Percentiles rank a stretch among this genome's conserved stretches.
Evolutionary conservation across 2,329 filamentous ascomycete genomes (phyloP).

Genomic region (Cercospora beticola): DNA sequence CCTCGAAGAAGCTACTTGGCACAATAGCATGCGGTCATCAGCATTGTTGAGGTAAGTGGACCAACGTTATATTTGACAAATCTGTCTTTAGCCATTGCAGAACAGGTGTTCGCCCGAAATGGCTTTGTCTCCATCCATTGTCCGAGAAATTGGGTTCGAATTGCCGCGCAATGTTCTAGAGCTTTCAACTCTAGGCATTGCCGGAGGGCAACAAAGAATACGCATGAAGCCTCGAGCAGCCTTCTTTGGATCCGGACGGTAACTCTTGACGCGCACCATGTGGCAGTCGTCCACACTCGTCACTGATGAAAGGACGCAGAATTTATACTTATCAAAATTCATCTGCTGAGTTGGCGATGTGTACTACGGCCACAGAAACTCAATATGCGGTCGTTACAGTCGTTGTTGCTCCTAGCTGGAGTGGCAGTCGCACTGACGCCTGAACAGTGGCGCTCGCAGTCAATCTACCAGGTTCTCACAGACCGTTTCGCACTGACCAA

Average conservation of each 20-base stretch:
- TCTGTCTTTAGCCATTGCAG: background rate
- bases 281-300: background rate
- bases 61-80: conserved; percentile 7
- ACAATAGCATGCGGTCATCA: conserved; percentile 5
- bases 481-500: conserved; percentile 55
- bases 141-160: conserved; percentile 2
- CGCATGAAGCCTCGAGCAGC: background rate
- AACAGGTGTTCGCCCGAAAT: conserved; percentile 9
- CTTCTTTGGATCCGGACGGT: conserved; percentile 4
- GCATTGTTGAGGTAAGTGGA: background rate
- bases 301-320: conserved; percentile 6
- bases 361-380: background rate
- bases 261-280: conserved; percentile 12
- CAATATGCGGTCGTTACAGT: conserved; percentile 6
- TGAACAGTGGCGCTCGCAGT: conserved; percentile 47
- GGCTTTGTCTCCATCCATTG: conserved; percentile 16
- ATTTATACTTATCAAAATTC: conserved; percentile 8
- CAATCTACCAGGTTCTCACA: conserved; percentile 60
- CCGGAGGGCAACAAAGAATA: conserved; percentile 11
- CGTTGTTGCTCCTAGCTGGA: conserved; percentile 13
- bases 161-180: conserved; percentile 9
- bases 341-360: background rate
- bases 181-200: conserved; percentile 10
- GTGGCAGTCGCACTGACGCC: conserved; percentile 18
- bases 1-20: background rate